A percentile compares a stretch with the other conserved stretches of the same genome.
Evolutionary conservation across 2,329 filamentous ascomycete genomes (phyloP).

Genomic region (Fusarium chlamydosporum): DNA sequence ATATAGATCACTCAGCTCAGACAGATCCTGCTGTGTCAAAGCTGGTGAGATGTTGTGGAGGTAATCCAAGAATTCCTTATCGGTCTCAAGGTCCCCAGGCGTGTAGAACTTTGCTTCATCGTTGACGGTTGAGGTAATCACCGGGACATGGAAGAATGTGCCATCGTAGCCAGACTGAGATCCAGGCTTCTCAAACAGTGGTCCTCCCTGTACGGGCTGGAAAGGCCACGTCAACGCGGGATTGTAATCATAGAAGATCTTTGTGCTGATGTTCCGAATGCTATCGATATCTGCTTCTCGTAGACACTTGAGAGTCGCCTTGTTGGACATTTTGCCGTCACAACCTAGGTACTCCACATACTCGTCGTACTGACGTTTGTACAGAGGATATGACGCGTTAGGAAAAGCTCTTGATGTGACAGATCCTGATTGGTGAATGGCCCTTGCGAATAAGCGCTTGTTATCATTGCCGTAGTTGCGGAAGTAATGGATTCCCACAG

Average conservation of each 20-base stretch:
- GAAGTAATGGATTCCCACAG: constrained; percentile 57
- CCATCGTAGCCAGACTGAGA: constrained; percentile 58
- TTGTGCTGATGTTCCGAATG: constrained; percentile 57
- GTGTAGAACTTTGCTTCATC: constrained; percentile 56
- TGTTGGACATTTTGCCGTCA: constrained; percentile 46
- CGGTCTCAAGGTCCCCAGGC: constrained; percentile 54
- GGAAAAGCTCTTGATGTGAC: constrained; percentile 57
- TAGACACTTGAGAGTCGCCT: constrained; percentile 57
- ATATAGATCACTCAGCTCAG: constrained; percentile 52
- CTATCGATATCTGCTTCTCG: constrained; percentile 54
- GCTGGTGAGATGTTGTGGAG: constrained; percentile 54
- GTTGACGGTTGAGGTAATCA: constrained; percentile 56
- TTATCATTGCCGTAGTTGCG: constrained; percentile 55
- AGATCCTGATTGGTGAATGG: constrained; percentile 57
- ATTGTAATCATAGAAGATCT: constrained; percentile 57
- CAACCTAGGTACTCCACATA: constrained; percentile 53
- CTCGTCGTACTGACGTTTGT: constrained; percentile 53
- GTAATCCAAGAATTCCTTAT: constrained; percentile 56
- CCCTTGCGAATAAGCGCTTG: constrained; percentile 54
- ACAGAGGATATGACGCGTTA: constrained; percentile 54
- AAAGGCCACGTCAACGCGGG: constrained; percentile 63
- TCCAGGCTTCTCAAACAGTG: constrained; percentile 62
- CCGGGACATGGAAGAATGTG: constrained; percentile 56
- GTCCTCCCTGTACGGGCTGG: constrained; percentile 62
- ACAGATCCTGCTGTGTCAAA: constrained; percentile 52